Conservation (phyloP, 352 stramenopile species). For the Phytophthora constricta region DNA sequence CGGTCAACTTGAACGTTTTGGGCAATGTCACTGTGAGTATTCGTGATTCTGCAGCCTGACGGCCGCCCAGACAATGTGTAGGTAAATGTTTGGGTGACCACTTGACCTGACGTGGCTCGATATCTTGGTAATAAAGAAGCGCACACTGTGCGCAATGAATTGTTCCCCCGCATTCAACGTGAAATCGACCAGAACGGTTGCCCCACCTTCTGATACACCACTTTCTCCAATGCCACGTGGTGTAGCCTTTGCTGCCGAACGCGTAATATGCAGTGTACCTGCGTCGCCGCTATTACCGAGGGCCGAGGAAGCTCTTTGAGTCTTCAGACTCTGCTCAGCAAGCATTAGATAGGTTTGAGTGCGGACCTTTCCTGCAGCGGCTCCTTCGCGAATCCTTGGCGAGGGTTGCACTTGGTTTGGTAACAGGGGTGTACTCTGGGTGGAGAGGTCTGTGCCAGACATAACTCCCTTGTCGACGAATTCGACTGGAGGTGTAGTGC, state of each 20-base stretch:
- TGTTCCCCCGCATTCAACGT: slow-evolving; percentile 78
- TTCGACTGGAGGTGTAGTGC: slow-evolving; percentile 58
- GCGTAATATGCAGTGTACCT: slow-evolving; percentile 24
- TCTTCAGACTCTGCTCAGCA: slow-evolving; percentile 58
- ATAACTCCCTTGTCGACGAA: slow-evolving; percentile 51
- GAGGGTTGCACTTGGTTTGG: slow-evolving; percentile 24
- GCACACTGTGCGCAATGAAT: slow-evolving; percentile 76
- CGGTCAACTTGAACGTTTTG: slow-evolving; percentile 53
- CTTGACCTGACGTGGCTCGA: slow-evolving; percentile 51
- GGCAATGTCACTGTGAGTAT: slow-evolving; percentile 57
- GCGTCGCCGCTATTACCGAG: slow-evolving; percentile 9
- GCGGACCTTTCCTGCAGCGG: slow-evolving; percentile 42
- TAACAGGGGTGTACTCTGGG: slow-evolving; percentile 11
- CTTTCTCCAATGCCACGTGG: slow-evolving; percentile 12
- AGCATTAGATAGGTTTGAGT: slow-evolving; percentile 66
- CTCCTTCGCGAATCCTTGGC: slow-evolving; percentile 34
- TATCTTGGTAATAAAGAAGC: slow-evolving; percentile 67
- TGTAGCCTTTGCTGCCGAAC: slow-evolving; percentile 20
- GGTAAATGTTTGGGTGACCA: slow-evolving; percentile 68
- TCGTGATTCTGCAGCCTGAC: slow-evolving; percentile 48
- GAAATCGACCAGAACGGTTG: slow-evolving; percentile 73
- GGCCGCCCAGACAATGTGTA: slow-evolving; percentile 46
- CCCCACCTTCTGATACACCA: slow-evolving; percentile 19
- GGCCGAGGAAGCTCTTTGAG: slow-evolving; percentile 15
- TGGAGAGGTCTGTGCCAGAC: slow-evolving; percentile 7